Base-by-base conservation (phyloP, 2,329 filamentous ascomycete genomes). In the Akanthomyces uredinophilus region DNA sequence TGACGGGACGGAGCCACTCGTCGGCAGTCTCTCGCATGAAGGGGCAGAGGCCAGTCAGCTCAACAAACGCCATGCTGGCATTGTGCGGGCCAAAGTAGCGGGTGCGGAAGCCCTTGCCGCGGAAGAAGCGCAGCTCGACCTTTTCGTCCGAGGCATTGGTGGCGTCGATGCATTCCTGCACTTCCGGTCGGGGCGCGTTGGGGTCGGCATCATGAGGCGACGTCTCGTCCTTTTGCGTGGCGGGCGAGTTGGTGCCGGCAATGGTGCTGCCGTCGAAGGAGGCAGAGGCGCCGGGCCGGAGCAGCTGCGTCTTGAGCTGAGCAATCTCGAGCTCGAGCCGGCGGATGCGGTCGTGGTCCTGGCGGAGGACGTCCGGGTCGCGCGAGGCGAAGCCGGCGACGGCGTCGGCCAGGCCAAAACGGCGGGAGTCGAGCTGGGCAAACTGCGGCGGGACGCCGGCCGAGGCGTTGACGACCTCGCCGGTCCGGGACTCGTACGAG, bases 21-120 rank as follows among this genome's bases (percentile, higher is more conserved):
- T 85, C 82, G 11, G 83, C 83, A 1, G 83, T 86, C 73, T 86
- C 83, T 65, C 80, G 82, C 84, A 87, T 86, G 63, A 86, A 86
- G 16, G 82, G 81, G 51, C 79, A 82, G 51, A 87, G 75, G 2
- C 84, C 83, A 2, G 81, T 81, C 66, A 83, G 74, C 75, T 85
- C 83, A 55, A 81, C 79, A 68, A 86, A 83, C 13, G 84, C 83
- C 73, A 85, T 82, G 73, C 80, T 85, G 50, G 83, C 82, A 66
- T 85, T 86, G 70, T 85, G 81, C 3, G 83, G 83, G 2, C 84
- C 83, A 67, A 82, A 84, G 69, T 86, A 86, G 65, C 83, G 79
- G 3, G 82, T 85, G 67, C 82, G 82, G 70, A 86, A 86, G 65
- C 83, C 82, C 68, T 84, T 83, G 61, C 83, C 82, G 35, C 82